Conservation (phyloP, 495 filamentous ascomycete species). For the Talaromyces proteolyticus region DNA sequence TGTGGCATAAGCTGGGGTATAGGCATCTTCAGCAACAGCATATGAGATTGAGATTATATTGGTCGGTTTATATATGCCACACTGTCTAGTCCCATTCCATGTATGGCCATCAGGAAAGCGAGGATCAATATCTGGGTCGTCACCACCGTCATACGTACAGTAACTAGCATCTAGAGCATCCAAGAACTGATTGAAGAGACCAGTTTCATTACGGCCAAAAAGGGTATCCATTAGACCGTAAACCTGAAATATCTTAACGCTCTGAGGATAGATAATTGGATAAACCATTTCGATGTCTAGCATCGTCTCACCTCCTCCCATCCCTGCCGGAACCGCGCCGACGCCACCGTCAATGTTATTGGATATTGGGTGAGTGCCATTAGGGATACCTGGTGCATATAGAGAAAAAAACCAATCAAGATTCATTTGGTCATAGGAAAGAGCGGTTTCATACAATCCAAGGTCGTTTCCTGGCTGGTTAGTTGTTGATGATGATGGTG, state of each 20-base stretch:
- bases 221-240: conserved; percentile 30
- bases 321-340: conserved; percentile 9
- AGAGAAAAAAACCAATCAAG: conserved; percentile 48
- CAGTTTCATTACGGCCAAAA: conserved; percentile 12
- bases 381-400: conserved; percentile 21
- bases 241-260: conserved; percentile 38
- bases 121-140: conserved; percentile 34
- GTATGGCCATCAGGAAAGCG: conserved; percentile 25
- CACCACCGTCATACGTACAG: conserved; percentile 33
- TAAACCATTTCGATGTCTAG: conserved; percentile 31
- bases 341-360: conserved; percentile 23
- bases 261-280: conserved; percentile 38
- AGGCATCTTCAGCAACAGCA: conserved; percentile 26
- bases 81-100: conserved; percentile 30
- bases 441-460: conserved; percentile 19
- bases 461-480: conserved; percentile 37
- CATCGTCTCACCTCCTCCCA: conserved; percentile 13
- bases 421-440: conserved; percentile 33
- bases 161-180: conserved; percentile 47
- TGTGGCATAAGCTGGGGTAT: conserved; percentile 25
- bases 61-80: conserved; percentile 33
- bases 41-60: conserved; percentile 45
- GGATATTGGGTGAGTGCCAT: conserved; percentile 22
- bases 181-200: conserved; percentile 32
- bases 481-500: conserved; percentile 16